phyloP scores from a whole-genome alignment of 2,329 filamentous ascomycete species.

The Graphium sp. region DNA sequence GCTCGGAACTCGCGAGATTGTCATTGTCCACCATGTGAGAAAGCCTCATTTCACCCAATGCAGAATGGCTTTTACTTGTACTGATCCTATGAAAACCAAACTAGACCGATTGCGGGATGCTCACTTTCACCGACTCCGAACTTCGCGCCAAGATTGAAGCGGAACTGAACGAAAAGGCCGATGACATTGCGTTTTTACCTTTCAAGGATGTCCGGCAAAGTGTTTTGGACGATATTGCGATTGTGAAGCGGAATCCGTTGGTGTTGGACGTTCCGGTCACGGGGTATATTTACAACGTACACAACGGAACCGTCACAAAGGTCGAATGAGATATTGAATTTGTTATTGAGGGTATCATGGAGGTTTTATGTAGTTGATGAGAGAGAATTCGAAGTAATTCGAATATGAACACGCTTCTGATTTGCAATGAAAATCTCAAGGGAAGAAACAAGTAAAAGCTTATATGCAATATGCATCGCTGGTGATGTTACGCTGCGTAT shows the following conservation, averaged over 20 bases:
- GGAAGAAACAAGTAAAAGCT: too few species aligned
- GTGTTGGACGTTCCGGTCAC: conserved; percentile 46
- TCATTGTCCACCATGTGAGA: conserved; percentile 46
- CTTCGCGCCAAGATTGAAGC: conserved; percentile 36
- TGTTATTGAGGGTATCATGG: too few species aligned
- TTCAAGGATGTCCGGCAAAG: conserved; percentile 48
- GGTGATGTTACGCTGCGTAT: too few species aligned
- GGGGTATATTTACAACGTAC: conserved; percentile 66
- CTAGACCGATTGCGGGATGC: conserved; percentile 36
- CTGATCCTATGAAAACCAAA: not conserved
- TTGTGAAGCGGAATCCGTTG: conserved; percentile 40
- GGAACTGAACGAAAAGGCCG: conserved; percentile 37
- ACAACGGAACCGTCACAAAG: conserved; percentile 40
- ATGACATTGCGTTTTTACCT: conserved; percentile 43
- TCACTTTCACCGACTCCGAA: conserved; percentile 46
- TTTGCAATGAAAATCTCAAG: too few species aligned
- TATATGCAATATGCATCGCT: too few species aligned
- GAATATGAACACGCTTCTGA: too few species aligned
- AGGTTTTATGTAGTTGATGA: not conserved
- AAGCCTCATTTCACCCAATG: conserved; percentile 31
- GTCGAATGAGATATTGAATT: too few species aligned
- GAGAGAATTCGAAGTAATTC: too few species aligned
- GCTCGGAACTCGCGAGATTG: conserved; percentile 45
- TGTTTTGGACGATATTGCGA: conserved; percentile 48
- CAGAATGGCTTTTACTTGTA: conserved; percentile 21